A percentile compares a stretch with the other conserved stretches of the same genome.
These are phyloP conservation scores for Rhodotorula taiwanensis DNA, from an alignment of 768 basidiomycete genomes.

Conservation along the genomic window DNA sequence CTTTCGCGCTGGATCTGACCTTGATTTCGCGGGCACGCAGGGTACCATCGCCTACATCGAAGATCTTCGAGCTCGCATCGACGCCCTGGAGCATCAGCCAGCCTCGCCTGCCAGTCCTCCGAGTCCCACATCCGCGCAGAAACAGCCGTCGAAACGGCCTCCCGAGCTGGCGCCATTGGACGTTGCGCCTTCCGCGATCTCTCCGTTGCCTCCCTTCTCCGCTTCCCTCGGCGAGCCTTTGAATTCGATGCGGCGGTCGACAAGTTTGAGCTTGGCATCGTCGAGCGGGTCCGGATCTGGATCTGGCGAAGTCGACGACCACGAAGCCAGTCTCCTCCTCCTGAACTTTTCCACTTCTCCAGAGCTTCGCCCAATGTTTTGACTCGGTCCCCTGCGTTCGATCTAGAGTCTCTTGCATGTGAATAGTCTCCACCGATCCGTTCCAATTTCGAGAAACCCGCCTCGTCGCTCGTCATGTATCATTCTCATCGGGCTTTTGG, in stretches of 20 bases:
- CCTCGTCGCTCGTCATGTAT: too few relatives aligned
- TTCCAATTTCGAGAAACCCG: too few relatives aligned
- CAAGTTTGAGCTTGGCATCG: too few relatives aligned
- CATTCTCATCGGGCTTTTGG: too few relatives aligned
- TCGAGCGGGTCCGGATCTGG: not conserved
- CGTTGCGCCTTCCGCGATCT: too few relatives aligned
- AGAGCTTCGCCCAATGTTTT: constrained; percentile 19
- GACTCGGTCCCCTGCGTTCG: too few relatives aligned
- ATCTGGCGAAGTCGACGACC: constrained; percentile 1
- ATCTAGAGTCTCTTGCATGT: too few relatives aligned
- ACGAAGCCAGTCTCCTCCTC: constrained; percentile 12
- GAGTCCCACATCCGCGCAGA: not conserved
- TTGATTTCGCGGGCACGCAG: not conserved
- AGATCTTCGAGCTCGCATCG: constrained; percentile 8
- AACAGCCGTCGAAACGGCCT: too few relatives aligned
- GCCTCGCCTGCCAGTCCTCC: not conserved
- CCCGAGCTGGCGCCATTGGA: too few relatives aligned
- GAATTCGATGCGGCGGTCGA: not conserved
- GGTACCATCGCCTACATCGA: constrained; percentile 28
- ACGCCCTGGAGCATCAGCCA: constrained; percentile 1
- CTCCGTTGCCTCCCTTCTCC: too few relatives aligned
- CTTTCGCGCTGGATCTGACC: not conserved
- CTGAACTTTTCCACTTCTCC: constrained; percentile 23
- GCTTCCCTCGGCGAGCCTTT: too few relatives aligned
- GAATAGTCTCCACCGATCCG: too few relatives aligned